Percentiles rank a stretch among this genome's conserved stretches.
phyloP scores from a whole-genome alignment of 2,329 filamentous ascomycete genomes.

The Exophiala lecanii-corni region DNA sequence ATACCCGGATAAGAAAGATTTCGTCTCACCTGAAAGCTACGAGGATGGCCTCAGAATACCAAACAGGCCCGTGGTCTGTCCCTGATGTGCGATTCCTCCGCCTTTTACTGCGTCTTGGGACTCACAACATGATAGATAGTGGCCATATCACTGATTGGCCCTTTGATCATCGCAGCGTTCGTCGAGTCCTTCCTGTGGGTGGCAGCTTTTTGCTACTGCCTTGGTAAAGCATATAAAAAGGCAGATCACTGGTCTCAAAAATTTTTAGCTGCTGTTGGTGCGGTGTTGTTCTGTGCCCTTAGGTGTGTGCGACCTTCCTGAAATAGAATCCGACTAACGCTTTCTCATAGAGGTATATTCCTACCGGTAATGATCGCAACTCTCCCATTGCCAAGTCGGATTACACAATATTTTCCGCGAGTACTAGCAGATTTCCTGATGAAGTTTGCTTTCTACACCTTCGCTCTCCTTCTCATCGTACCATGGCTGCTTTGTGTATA shows the following conservation, averaged over 20 bases:
- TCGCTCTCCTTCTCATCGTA: conserved; percentile 75
- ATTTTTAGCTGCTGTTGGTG: conserved; percentile 71
- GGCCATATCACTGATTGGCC: conserved; percentile 74
- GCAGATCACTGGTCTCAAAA: conserved; percentile 83
- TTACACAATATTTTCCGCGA: conserved; percentile 68
- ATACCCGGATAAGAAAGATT: too few relatives aligned
- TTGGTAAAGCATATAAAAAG: conserved; percentile 82
- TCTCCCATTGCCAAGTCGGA: conserved; percentile 68
- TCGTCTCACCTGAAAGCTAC: too few relatives aligned
- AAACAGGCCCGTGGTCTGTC: background rate
- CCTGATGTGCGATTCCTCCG: conserved; percentile 10
- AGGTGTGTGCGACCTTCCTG: conserved; percentile 52
- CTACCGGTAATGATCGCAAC: conserved; percentile 93
- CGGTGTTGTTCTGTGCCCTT: conserved; percentile 66
- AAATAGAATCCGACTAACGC: conserved; percentile 1
- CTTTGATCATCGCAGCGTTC: conserved; percentile 76
- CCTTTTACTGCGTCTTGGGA: background rate
- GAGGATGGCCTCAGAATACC: background rate
- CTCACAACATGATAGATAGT: conserved; percentile 58
- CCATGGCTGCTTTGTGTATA: conserved; percentile 94
- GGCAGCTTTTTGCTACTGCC: conserved; percentile 86
- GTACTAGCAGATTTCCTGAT: conserved; percentile 69
- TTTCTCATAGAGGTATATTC: conserved; percentile 63
- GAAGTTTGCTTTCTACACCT: conserved; percentile 95
- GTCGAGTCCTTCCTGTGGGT: conserved; percentile 96